Conservation (phyloP, 1,284 basidiomycete species). For the Pholiota adiposa region DNA sequence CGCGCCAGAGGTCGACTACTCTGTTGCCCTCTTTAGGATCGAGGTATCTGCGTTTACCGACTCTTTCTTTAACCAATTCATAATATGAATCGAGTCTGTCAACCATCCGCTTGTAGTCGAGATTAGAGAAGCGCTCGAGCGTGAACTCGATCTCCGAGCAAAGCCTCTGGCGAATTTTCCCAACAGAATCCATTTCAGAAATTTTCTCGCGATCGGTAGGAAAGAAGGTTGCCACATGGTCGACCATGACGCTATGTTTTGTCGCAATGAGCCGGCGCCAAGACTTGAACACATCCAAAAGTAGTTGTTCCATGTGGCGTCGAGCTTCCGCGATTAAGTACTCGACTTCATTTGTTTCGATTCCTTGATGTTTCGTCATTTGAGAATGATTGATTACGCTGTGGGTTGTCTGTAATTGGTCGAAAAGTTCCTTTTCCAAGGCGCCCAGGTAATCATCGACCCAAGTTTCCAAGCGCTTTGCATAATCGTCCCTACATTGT, state of each 20-base stretch:
- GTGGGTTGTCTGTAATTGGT: not conserved
- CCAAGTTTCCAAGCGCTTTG: not conserved
- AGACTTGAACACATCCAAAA: not conserved
- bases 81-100: not conserved
- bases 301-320: not conserved
- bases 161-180: not conserved
- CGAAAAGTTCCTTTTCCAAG: not conserved
- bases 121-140: not conserved
- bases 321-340: not conserved
- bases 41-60: not conserved
- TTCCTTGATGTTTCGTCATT: constrained; percentile 1
- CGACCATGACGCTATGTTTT: not conserved
- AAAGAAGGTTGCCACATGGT: not conserved
- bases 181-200: not conserved
- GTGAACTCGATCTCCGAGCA: not conserved
- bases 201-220: not conserved
- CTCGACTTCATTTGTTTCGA: not conserved
- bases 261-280: not conserved
- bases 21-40: not conserved
- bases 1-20: not conserved
- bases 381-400: not conserved
- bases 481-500: not conserved
- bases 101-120: not conserved
- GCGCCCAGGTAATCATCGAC: not conserved
- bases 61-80: not conserved